Conservation (phyloP, 192 early-diverging fungal genomes). For the Backusella luteola region DNA sequence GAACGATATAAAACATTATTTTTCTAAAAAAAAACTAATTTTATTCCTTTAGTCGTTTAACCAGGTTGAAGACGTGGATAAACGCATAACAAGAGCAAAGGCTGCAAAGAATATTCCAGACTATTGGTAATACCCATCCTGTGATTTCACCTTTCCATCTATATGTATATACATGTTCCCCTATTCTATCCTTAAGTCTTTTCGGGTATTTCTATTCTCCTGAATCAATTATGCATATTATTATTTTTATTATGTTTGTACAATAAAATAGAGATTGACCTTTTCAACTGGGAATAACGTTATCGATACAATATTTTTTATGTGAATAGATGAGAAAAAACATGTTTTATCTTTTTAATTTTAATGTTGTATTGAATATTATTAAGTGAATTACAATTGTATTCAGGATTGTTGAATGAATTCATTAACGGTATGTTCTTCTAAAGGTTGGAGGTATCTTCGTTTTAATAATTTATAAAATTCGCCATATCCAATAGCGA, state of each 20-base stretch:
- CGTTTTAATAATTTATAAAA: constrained; percentile 5
- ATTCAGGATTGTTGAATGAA: neutral
- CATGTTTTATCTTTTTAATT: neutral
- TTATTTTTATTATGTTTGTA: neutral
- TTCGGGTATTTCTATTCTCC: too few relatives aligned
- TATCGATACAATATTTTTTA: too few relatives aligned
- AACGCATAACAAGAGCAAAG: neutral
- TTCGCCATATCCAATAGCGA: neutral
- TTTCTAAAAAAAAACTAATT: neutral
- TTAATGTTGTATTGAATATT: neutral
- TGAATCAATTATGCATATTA: neutral
- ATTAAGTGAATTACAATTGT: neutral
- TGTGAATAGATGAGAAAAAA: neutral
- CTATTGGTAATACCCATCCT: neutral
- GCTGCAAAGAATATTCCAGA: neutral
- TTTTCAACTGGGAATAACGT: too few relatives aligned
- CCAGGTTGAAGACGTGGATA: neutral
- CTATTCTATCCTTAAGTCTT: neutral
- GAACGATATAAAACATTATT: neutral
- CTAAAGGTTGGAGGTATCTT: constrained; percentile 3
- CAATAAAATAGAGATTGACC: too few relatives aligned
- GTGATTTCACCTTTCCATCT: neutral
- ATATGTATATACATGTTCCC: neutral
- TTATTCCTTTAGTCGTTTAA: neutral
- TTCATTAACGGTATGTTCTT: neutral